Evolutionary conservation across 2,329 filamentous ascomycete genomes (phyloP).

Genomic region (Fusarium napiforme): DNA sequence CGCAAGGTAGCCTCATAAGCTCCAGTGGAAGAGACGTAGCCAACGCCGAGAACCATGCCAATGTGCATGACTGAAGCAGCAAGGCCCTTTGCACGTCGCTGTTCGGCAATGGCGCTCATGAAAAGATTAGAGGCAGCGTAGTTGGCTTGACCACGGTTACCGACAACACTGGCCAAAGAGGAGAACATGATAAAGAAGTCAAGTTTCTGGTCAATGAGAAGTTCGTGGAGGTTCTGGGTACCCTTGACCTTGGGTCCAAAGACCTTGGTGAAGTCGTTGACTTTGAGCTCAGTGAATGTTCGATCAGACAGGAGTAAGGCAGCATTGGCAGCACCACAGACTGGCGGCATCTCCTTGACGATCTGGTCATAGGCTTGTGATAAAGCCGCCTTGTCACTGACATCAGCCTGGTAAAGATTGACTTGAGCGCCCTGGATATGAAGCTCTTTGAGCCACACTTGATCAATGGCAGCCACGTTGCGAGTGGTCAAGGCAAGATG

Average conservation of each 20-base stretch:
- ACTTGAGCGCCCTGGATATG: not conserved
- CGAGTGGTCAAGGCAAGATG: conserved; percentile 5
- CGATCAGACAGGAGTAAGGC: conserved; percentile 8
- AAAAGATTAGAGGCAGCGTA: conserved; percentile 18
- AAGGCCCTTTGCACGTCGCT: conserved; percentile 2
- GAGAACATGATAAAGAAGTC: conserved; percentile 27
- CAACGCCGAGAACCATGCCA: conserved; percentile 52
- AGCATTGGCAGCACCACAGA: conserved; percentile 13
- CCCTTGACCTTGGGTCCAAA: conserved; percentile 12
- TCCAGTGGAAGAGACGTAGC: conserved; percentile 49
- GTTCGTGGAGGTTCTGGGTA: not conserved
- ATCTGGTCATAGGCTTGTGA: conserved; percentile 25
- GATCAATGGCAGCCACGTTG: not conserved
- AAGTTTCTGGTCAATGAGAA: not conserved
- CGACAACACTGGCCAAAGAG: not conserved
- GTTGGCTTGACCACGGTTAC: conserved; percentile 14
- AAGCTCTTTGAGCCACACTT: not conserved
- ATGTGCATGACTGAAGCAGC: conserved; percentile 54
- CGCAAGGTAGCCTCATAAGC: not conserved
- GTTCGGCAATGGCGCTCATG: not conserved
- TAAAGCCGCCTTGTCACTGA: conserved; percentile 20
- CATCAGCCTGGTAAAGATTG: conserved; percentile 9
- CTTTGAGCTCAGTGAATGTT: not conserved
- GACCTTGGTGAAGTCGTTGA: not conserved
- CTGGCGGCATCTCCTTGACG: not conserved